Evolutionary conservation across 441 rosid genomes (phyloP).

Genomic region (Syzygium malaccense): DNA sequence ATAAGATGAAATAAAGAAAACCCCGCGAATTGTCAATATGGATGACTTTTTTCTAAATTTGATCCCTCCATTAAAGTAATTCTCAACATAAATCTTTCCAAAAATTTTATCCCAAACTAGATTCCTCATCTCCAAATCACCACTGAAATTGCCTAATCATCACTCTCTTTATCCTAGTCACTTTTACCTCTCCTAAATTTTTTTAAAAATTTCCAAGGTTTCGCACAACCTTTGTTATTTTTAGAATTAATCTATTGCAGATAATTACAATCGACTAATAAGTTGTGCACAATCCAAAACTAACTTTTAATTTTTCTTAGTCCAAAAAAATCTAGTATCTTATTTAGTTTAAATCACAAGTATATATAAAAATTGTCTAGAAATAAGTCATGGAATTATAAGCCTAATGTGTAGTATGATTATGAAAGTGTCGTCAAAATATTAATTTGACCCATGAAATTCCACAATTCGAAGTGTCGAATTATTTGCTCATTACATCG

Average conservation of each 20-base stretch:
- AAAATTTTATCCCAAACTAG: not conserved
- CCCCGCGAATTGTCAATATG: not conserved
- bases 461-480: not conserved
- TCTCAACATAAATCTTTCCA: not conserved
- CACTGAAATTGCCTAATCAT: not conserved
- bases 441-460: too few species aligned
- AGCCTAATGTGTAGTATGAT: too few species aligned
- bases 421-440: too few species aligned
- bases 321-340: fast-evolving
- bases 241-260: not conserved
- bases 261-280: not conserved
- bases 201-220: not conserved
- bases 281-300: not conserved
- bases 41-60: not conserved
- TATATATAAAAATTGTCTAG: too few species aligned
- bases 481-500: not conserved
- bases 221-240: not conserved
- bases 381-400: too few species aligned
- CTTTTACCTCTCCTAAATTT: not conserved
- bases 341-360: not conserved
- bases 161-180: too few species aligned
- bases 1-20: not conserved
- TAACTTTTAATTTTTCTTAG: not conserved
- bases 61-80: not conserved
- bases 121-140: not conserved